These are phyloP conservation scores for Mucor racemosus DNA, from an alignment of 371 early-diverging fungal genomes.

Conservation along the genomic window DNA sequence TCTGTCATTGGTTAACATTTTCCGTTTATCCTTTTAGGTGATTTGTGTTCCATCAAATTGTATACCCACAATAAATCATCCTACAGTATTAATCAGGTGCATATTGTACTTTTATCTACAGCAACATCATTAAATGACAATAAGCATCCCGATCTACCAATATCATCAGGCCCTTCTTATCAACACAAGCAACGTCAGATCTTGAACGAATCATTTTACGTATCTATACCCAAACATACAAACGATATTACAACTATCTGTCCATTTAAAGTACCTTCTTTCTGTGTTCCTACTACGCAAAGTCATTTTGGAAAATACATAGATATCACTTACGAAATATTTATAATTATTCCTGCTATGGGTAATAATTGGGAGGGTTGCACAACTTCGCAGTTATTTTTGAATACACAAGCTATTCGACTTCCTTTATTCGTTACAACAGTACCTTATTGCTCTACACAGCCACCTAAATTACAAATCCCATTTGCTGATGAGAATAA, in stretches of 20 bases:
- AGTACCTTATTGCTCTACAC: slow-evolving; percentile 31
- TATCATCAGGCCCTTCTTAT: slow-evolving; percentile 20
- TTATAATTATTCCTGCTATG: slow-evolving; percentile 40
- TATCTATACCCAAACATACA: slow-evolving; percentile 35
- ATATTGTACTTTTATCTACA: slow-evolving; percentile 35
- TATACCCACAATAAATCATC: slow-evolving; percentile 41
- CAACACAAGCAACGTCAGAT: slow-evolving; percentile 37
- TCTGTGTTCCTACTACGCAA: slow-evolving; percentile 42
- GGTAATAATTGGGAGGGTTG: slow-evolving; percentile 8
- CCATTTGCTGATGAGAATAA: slow-evolving; percentile 27
- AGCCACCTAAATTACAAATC: slow-evolving; percentile 32
- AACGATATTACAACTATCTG: slow-evolving; percentile 34
- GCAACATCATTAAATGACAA: slow-evolving; percentile 22
- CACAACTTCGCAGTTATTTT: neutral
- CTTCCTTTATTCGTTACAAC: slow-evolving; percentile 43
- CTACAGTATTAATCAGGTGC: slow-evolving; percentile 40
- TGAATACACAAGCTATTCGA: slow-evolving; percentile 23
- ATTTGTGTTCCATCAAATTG: slow-evolving; percentile 43
- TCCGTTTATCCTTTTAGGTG: slow-evolving; percentile 36
- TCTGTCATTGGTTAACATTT: slow-evolving; percentile 5
- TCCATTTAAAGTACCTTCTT: slow-evolving; percentile 38
- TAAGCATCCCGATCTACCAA: slow-evolving; percentile 14
- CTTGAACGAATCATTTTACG: slow-evolving; percentile 33
- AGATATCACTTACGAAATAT: slow-evolving; percentile 39
- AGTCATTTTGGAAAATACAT: slow-evolving; percentile 33